Evolutionary conservation across 352 stramenopile genomes (phyloP).

Genomic region (Aphanomyces astaci): DNA sequence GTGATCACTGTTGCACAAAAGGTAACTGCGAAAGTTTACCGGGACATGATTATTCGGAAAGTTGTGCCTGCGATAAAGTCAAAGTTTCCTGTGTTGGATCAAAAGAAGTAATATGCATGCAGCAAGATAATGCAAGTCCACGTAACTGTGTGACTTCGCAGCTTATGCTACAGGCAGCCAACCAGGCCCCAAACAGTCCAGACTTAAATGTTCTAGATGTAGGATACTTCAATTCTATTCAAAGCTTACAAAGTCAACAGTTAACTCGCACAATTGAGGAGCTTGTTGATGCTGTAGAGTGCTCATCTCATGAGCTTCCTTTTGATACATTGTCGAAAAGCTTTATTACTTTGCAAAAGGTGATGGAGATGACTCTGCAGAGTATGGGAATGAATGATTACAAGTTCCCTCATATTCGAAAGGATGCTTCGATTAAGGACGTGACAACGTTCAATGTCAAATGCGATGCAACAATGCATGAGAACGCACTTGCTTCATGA

Average conservation of each 20-base stretch:
- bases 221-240: too few species aligned
- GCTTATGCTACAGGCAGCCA: too few species aligned
- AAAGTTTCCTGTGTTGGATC: neutral
- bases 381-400: neutral
- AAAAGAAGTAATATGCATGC: neutral
- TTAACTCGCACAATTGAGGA: neutral
- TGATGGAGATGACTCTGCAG: neutral
- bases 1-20: neutral
- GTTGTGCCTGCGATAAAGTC: neutral
- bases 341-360: neutral
- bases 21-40: neutral
- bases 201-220: too few species aligned
- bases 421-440: neutral
- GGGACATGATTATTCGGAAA: neutral
- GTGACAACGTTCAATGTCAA: neutral
- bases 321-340: neutral
- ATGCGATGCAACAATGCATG: neutral
- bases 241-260: neutral
- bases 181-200: too few species aligned
- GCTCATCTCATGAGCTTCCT: neutral
- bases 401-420: neutral
- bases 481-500: neutral
- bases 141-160: too few species aligned
- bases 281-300: neutral
- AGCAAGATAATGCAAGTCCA: constrained; percentile 2